Base-by-base conservation (phyloP, 345 rosid genomes). In the Cardamine occulta region DNA sequence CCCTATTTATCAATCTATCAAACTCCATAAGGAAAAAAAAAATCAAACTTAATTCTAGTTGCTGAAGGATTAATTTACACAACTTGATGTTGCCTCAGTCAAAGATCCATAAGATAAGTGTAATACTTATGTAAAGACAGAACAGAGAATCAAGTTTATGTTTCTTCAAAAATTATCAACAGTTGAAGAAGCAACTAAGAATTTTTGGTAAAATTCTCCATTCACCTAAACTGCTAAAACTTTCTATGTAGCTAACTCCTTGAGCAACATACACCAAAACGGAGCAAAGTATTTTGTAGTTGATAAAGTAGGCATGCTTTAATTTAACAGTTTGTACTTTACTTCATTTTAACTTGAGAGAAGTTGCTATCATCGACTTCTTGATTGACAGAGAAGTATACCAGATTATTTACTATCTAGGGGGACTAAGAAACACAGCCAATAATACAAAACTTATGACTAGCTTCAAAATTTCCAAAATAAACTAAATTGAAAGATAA, bases 1-100 rank as follows among this genome's bases (percentile, higher is more conserved):
- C 68, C 54, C 55, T 72, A 39, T 72, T 64, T 57, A 72, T 59
- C 51, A 29, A n/a, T 40, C 73, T 51, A 70, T 76, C 80, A 76
- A 76, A 44, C 9, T 63, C 60, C 19, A 55, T 9, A 15, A 61
- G 14, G 0, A n/a, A 44, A 24, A 4, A 29, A 19, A 71, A 51
- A 48, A 52, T 52, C 45, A 53, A 62, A 44, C 21, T 76, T 70
- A 35, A 26, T 47, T 54, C 65, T 62, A 76, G 58, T 76, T 70
- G 66, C 54, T 64, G 11, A 63, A 32, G 19, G 66, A 70, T 63
- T 76, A 14, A 15, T 70, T 44, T 54, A 56, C 58, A 70, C 39
- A 70, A 70, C 42, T 70, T 76, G 57, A 70, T 54, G 75, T 63
- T 63, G 32, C 65, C 44, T 42, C 62, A 17, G 21, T 51, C 48